A percentile compares a stretch with the other conserved stretches of the same genome.
Conservation (phyloP, 345 rosid species). For the Rubroshorea leprosula region DNA sequence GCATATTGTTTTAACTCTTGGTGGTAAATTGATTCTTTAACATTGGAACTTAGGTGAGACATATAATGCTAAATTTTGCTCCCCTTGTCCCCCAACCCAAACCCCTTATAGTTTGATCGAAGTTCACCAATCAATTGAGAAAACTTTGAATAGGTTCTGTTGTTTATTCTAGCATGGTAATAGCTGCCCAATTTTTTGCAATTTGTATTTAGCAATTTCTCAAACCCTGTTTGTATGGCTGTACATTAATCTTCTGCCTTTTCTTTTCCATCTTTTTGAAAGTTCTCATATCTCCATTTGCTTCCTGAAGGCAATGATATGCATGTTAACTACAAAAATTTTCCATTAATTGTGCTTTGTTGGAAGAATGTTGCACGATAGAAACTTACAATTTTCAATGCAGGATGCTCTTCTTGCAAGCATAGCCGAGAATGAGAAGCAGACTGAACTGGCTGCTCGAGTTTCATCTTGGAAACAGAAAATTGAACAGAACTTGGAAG, state of each 20-base stretch:
- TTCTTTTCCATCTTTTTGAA: no score
- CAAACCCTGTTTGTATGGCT: not conserved
- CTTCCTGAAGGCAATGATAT: not conserved
- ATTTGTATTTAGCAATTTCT: not conserved
- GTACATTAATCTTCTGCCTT: not conserved
- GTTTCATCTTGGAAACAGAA: conserved; percentile 93
- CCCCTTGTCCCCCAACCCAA: no score
- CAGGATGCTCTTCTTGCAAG: conserved; percentile 95
- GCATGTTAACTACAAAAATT: not conserved
- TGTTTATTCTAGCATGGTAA: no score
- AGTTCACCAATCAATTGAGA: no score
- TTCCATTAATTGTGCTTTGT: not conserved
- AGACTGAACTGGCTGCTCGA: conserved; percentile 86
- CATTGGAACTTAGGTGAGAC: no score
- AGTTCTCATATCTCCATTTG: not conserved
- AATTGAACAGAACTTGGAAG: conserved; percentile 84
- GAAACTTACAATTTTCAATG: conserved; percentile 5
- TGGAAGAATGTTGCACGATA: no score
- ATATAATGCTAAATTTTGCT: no score
- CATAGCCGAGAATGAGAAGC: conserved; percentile 88
- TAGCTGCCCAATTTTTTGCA: no score
- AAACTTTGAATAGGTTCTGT: no score
- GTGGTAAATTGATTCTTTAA: no score
- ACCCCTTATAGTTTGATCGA: no score
- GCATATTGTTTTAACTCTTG: no score